Base-by-base conservation (phyloP, 805 yeast species). In the Lachancea thermotolerans region DNA sequence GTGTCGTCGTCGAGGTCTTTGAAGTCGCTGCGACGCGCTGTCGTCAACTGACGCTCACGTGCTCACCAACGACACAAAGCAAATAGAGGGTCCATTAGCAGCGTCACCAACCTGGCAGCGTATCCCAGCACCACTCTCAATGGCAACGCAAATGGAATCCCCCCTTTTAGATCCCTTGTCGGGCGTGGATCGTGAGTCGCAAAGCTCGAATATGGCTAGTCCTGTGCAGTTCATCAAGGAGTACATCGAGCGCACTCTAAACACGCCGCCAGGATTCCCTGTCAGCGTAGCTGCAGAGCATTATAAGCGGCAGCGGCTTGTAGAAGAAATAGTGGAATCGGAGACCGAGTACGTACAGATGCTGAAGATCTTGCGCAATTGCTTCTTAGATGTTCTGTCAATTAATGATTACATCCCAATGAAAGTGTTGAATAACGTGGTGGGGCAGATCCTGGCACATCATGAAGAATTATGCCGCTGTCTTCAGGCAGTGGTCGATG, bases 151-250 rank as follows among this genome's bases (percentile, higher is more conserved):
- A 21, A 21, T 40, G 16, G 43, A 40, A 17, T 40, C 43, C 5
- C 43, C 43, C 9, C 14, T 40, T 3, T 14, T 40, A 3, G 14
- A 14, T 2, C 42, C 42, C 15, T 8, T 40, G 14, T 32, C 32
- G 21, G 12, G 38, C 14, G 16, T 21, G n/a, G 43, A 40, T n/a
- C 37, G 27, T 40, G 43, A 40, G 9, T 40, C 43, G 8, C 39
- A 14, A 14, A 30, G 46, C 32, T 37, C 46, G 17, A 42, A 37
- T 28, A 29, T 34, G 14, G 43, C 43, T 17, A 44, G 47, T 15
- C 47, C 47, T 12, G 47, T 44, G 9, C 47, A 44, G 33, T 44
- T 39, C 28, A 44, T 44, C 29, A 44, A 39, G 15, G 47, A 44
- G n/a, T 44, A 44, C 37, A 44, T 44, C 11, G 47, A 44, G 27